Conservation (phyloP, 2,329 filamentous ascomycete genomes). For the Dissoconium aciculare region DNA sequence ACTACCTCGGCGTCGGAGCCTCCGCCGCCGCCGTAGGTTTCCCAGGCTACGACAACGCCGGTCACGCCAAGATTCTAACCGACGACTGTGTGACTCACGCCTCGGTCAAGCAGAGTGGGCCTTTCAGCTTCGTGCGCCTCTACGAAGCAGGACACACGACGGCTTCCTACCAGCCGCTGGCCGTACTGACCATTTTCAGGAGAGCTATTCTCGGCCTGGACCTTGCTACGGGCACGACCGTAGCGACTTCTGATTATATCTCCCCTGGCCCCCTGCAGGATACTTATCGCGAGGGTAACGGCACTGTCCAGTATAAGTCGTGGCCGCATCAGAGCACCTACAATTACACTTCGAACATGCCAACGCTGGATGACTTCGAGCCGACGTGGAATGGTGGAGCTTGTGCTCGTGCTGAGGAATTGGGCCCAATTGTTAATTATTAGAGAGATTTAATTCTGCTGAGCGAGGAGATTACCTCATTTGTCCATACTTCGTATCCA, state of each 20-base stretch:
- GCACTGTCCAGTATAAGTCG: constrained; percentile 32
- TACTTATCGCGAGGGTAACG: constrained; percentile 28
- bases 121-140: constrained; percentile 36
- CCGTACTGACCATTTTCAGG: constrained; percentile 35
- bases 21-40: constrained; percentile 28
- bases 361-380: too few species aligned
- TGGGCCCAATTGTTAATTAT: too few species aligned
- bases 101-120: constrained; percentile 37
- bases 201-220: constrained; percentile 34
- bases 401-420: too few species aligned
- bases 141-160: constrained; percentile 36
- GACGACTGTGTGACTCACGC: constrained; percentile 35
- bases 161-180: constrained; percentile 38
- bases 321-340: constrained; percentile 32
- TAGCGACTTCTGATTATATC: constrained; percentile 11
- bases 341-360: too few species aligned
- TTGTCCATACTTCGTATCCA: too few species aligned
- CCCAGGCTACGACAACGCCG: constrained; percentile 30
- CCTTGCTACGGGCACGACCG: constrained; percentile 38
- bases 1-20: constrained; percentile 31
- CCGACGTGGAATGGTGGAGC: too few species aligned
- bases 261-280: constrained; percentile 16
- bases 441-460: too few species aligned
- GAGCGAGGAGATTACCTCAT: too few species aligned
- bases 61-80: constrained; percentile 33